A percentile compares a stretch with the other conserved stretches of the same genome.
Conservation (phyloP, 2,329 filamentous ascomycete genomes). For the Calonectria pauciramosa region DNA sequence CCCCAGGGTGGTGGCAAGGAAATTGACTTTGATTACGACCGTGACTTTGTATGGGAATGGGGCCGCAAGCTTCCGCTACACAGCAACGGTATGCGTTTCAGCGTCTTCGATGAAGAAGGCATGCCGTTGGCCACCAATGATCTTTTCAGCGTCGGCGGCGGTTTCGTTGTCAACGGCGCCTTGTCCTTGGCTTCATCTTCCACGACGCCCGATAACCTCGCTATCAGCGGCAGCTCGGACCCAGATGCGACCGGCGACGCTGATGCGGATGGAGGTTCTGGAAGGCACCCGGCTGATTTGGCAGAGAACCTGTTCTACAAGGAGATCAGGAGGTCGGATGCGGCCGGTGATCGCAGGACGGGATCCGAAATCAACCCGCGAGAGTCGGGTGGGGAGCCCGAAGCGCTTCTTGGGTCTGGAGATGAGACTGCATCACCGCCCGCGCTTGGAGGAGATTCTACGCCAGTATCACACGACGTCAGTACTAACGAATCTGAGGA, state of each 20-base stretch:
- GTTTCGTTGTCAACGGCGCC: constrained; percentile 65
- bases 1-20: constrained; percentile 56
- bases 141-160: constrained; percentile 66
- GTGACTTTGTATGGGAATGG: constrained; percentile 66
- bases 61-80: constrained; percentile 64
- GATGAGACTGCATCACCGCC: not conserved
- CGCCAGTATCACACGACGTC: constrained; percentile 25
- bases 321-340: constrained; percentile 61
- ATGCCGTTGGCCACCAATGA: constrained; percentile 63
- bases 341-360: constrained; percentile 59
- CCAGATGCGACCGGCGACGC: not conserved
- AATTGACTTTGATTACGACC: constrained; percentile 63
- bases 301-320: constrained; percentile 68
- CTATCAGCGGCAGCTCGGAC: not conserved
- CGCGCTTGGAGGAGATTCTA: constrained; percentile 2
- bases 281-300: constrained; percentile 60
- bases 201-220: constrained; percentile 22
- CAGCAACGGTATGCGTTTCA: constrained; percentile 67
- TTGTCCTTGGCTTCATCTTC: constrained; percentile 57
- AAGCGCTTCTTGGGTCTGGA: constrained; percentile 25
- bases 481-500: constrained; percentile 32
- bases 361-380: constrained; percentile 58
- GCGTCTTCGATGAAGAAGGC: constrained; percentile 62
- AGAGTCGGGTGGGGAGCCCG: constrained; percentile 37
- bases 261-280: constrained; percentile 35